Conservation (phyloP, 2,329 filamentous ascomycete genomes). For the Scedosporium dehoogii region DNA sequence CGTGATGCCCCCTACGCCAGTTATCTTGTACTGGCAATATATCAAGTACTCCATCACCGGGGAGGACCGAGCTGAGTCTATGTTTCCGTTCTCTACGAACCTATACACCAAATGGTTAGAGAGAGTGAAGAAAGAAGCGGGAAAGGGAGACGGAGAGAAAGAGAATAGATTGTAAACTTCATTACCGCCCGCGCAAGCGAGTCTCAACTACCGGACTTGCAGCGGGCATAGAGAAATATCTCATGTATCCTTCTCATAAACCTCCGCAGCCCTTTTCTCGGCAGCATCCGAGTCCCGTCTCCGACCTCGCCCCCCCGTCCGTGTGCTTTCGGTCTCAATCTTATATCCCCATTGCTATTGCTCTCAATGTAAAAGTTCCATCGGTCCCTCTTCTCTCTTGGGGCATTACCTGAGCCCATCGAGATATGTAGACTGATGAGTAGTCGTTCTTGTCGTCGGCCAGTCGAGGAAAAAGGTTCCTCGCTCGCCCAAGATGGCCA, state of each 20-base stretch:
- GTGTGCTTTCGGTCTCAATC: background rate
- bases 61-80: background rate
- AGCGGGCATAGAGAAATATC: background rate
- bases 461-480: background rate
- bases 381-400: background rate
- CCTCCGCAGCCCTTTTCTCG: background rate
- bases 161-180: background rate
- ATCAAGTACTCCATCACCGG: background rate
- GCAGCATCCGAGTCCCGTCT: background rate
- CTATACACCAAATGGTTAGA: background rate
- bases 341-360: background rate
- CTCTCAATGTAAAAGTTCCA: background rate
- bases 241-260: background rate
- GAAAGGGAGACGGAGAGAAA: background rate
- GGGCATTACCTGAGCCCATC: background rate
- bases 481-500: background rate
- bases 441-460: background rate
- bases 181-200: conserved; percentile 1
- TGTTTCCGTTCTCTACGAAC: background rate
- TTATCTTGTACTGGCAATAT: background rate
- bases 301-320: background rate
- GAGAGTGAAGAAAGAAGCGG: too few species aligned
- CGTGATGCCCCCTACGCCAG: background rate
- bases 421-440: background rate
- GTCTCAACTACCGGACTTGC: conserved; percentile 3